Percentiles rank a stretch among this genome's conserved stretches.
phyloP scores from a whole-genome alignment of 306 rosid species.

The Hippophae tibetana region DNA sequence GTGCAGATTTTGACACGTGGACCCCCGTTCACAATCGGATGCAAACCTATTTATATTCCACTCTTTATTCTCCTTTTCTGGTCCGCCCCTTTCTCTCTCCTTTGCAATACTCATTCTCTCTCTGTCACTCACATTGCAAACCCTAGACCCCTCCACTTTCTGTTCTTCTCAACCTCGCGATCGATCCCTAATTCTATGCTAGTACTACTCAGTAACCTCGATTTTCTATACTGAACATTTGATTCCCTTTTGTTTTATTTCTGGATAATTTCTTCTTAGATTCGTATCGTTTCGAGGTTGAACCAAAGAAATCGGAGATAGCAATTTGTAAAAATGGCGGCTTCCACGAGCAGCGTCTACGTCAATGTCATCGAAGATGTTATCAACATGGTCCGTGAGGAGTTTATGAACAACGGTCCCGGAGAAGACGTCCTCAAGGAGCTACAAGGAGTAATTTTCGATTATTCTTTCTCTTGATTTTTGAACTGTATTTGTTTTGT shows the following conservation, averaged over 20 bases:
- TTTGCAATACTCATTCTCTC: background rate
- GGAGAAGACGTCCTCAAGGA: conserved; percentile 94
- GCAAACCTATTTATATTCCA: conserved; percentile 99
- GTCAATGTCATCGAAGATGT: conserved; percentile 95
- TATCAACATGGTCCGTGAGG: conserved; percentile 80
- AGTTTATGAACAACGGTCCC: conserved; percentile 70
- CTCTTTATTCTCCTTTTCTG: conserved; percentile 54
- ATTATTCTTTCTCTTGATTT: conserved; percentile 6
- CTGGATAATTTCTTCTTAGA: conserved; percentile 1
- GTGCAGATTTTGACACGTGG: conserved; percentile 61
- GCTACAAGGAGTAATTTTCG: conserved; percentile 83
- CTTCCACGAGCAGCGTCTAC: conserved; percentile 77
- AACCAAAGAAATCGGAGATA: conserved; percentile 11
- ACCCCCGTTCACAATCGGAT: conserved; percentile 47
- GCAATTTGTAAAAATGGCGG: conserved; percentile 32
- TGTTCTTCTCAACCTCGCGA: conserved; percentile 13
- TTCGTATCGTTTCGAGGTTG: background rate
- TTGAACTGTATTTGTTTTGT: background rate
- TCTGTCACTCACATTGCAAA: conserved; percentile 8
- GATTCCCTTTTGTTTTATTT: background rate
- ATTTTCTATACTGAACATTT: conserved; percentile 2
- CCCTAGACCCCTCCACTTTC: conserved; percentile 16
- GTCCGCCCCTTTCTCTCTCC: conserved; percentile 42
- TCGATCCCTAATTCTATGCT: conserved; percentile 17
- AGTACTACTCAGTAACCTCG: background rate